phyloP scores from a whole-genome alignment of 345 rosid genomes.

The Physaria fendleri region DNA sequence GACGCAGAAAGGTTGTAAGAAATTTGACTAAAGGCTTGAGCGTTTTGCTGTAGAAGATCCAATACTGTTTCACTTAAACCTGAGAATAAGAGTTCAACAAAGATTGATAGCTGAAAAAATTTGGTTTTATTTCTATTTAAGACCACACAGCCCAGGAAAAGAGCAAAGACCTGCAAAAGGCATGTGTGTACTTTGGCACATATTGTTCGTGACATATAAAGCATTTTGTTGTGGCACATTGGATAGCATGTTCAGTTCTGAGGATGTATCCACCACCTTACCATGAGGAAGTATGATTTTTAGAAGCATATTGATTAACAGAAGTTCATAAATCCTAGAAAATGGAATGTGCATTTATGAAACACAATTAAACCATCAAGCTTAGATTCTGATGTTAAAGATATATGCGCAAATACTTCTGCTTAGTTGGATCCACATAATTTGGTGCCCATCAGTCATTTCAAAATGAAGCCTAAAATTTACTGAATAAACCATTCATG shows the following conservation, averaged over 20 bases:
- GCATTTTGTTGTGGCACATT: slow-evolving; percentile 47
- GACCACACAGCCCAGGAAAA: slow-evolving; percentile 11
- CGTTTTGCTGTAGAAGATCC: slow-evolving; percentile 73
- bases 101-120: neutral
- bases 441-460: slow-evolving; percentile 4
- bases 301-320: slow-evolving; percentile 19
- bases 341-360: neutral
- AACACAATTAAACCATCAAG: slow-evolving; percentile 5
- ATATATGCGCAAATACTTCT: slow-evolving; percentile 11
- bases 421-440: neutral
- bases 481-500: slow-evolving; percentile 1
- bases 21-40: slow-evolving; percentile 61
- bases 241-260: slow-evolving; percentile 46
- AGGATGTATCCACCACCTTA: slow-evolving; percentile 73
- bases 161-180: slow-evolving; percentile 51
- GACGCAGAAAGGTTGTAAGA: slow-evolving; percentile 55
- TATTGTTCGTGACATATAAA: slow-evolving; percentile 42
- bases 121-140: neutral
- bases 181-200: slow-evolving; percentile 37
- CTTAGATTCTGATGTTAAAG: neutral
- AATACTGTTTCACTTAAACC: slow-evolving; percentile 56
- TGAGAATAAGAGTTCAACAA: slow-evolving; percentile 37
- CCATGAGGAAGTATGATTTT: slow-evolving; percentile 31
- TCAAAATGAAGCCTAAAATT: too few species aligned
- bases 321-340: slow-evolving; percentile 4